phyloP scores from a whole-genome alignment of 345 rosid genomes.

The Triadica sebifera region DNA sequence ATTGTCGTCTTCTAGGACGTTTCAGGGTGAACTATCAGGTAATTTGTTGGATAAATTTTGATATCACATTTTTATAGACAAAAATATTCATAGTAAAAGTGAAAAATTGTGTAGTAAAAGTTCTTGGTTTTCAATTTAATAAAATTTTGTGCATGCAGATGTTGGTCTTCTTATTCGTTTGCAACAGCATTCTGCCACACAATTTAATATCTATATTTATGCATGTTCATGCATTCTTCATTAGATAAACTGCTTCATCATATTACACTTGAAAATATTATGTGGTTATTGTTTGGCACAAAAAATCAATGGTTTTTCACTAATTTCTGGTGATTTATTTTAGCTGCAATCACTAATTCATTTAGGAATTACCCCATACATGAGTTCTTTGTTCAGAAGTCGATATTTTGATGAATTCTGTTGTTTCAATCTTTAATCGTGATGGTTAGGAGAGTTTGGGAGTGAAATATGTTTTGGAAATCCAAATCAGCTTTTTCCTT shows the following conservation, averaged over 20 bases:
- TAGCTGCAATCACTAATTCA: not conserved
- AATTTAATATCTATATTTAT: not conserved
- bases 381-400: not conserved
- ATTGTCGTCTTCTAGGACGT: constrained; percentile 97
- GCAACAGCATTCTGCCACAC: not conserved
- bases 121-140: constrained; percentile 6
- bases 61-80: not conserved
- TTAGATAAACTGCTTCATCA: not conserved
- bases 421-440: not conserved
- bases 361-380: not conserved
- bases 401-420: not conserved
- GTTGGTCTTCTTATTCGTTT: not conserved
- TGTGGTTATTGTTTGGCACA: no score
- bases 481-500: not conserved
- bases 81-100: not conserved
- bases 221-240: not conserved
- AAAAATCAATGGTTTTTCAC: no score
- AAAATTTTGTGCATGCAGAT: not conserved
- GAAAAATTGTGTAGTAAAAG: not conserved
- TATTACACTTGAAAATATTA: not conserved
- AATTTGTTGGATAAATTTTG: constrained; percentile 11
- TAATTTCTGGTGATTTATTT: not conserved
- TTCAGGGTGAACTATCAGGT: constrained; percentile 97
- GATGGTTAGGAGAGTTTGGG: not conserved
- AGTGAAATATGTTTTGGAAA: not conserved